Percentiles rank a stretch among this genome's conserved stretches.
Evolutionary conservation across 768 basidiomycete species (phyloP).

Genomic region (Nevesoporus exiguus): DNA sequence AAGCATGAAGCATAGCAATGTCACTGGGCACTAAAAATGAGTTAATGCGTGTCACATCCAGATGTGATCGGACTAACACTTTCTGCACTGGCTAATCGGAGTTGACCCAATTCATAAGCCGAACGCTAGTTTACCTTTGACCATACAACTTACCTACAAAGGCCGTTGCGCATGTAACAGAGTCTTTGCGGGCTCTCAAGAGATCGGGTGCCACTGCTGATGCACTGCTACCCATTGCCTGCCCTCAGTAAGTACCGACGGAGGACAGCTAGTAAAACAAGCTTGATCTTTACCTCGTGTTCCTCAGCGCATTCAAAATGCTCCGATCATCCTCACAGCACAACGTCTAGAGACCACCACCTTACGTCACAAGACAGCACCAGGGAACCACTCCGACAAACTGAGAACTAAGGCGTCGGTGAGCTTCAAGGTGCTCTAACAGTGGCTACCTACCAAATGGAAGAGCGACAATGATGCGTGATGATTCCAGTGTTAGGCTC

Average conservation of each 20-base stretch:
- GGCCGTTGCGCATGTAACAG: background rate
- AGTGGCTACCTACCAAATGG: background rate
- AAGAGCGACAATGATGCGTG: background rate
- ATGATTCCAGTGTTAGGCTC: too few relatives aligned
- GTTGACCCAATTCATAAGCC: background rate
- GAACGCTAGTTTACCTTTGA: background rate
- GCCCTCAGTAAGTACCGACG: background rate
- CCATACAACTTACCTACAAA: conserved; percentile 13
- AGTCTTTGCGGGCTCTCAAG: too few relatives aligned
- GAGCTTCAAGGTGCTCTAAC: conserved; percentile 16
- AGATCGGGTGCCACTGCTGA: conserved; percentile 14
- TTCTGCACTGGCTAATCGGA: conserved; percentile 18
- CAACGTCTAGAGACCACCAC: conserved; percentile 6
- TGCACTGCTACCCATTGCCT: conserved; percentile 10
- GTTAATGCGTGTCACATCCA: too few relatives aligned
- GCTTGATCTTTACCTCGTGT: conserved; percentile 6
- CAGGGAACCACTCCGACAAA: conserved; percentile 25
- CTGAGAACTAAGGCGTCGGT: too few relatives aligned
- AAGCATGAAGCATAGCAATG: conserved; percentile 25
- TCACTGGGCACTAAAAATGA: conserved; percentile 8
- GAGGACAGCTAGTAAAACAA: background rate
- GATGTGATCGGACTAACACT: conserved; percentile 13
- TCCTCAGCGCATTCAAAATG: conserved; percentile 13
- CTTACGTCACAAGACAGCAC: conserved; percentile 26
- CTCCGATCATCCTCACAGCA: conserved; percentile 13